phyloP scores from a whole-genome alignment of 257 asterid species.

The Solanum infundibuliforme region DNA sequence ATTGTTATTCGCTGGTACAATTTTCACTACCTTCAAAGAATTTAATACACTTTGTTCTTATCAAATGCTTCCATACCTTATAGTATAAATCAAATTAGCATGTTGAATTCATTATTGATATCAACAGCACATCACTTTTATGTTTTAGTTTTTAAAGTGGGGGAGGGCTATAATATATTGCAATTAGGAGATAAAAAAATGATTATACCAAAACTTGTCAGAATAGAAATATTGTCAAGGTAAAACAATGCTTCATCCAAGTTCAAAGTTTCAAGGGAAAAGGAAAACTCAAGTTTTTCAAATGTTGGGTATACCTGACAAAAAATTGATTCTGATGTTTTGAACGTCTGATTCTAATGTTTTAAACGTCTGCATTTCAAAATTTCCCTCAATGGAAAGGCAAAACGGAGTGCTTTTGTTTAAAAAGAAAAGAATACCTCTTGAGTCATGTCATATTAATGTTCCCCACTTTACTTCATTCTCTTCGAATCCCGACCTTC shows the following conservation, averaged over 20 bases:
- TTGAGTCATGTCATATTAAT: not conserved
- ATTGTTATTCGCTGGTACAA: not conserved
- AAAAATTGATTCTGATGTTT: not conserved
- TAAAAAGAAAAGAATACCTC: not conserved
- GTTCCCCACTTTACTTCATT: conserved; percentile 1
- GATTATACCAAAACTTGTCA: not conserved
- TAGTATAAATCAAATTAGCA: not conserved
- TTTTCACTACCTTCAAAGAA: not conserved
- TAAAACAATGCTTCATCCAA: not conserved
- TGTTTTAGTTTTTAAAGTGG: not conserved
- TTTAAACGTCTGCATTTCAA: not conserved
- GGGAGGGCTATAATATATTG: not conserved
- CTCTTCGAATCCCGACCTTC: conserved; percentile 17
- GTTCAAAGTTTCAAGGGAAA: not conserved
- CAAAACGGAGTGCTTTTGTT: not conserved
- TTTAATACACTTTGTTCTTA: not conserved
- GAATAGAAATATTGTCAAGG: not conserved
- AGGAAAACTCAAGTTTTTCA: not conserved
- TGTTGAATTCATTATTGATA: not conserved
- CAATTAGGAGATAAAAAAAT: not conserved
- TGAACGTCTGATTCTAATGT: not conserved
- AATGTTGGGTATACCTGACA: no score
- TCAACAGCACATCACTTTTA: not conserved
- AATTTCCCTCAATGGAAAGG: not conserved
- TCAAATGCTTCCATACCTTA: no score